Evolutionary conservation across 768 basidiomycete species (phyloP), one percentile per base, ranked within the genome.

Genomic region (Rhodotorula diobovata): DNA sequence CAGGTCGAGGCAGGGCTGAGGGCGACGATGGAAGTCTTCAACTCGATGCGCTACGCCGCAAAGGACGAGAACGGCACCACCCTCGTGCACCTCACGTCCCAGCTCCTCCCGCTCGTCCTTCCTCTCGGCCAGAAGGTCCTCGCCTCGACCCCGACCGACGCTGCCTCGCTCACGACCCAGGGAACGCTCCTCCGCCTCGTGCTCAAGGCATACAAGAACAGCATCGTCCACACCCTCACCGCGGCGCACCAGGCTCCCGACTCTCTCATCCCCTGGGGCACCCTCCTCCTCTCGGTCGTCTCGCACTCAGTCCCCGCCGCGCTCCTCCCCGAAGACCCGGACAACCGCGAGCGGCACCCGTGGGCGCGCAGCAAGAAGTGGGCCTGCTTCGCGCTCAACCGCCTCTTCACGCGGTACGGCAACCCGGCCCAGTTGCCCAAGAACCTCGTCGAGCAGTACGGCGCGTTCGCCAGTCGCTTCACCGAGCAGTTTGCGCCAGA

Each of bases 361-460:
- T 95, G 93, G 92, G 91, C 91, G 89, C 89, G 88, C 78, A 85
- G 89, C 16, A 94, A 94, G 82, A 95, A 95, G 79, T 94, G 92
- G 93, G 90, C 92, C 1, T 93, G 88, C 78, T 86, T 85, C n/a
- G 87, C 86, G 48, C 82, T 95, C 15, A 89, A 89, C 46, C 83
- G 87, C 34, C 82, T 93, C 25, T 93, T 93, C 84, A 88, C 89
- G 77, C 84, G 89, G 63, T 94, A 87, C 76, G 93, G 92, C 16
- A 93, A 90, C 80, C 91, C 92, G 0, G 89, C 89, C 1, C 92
- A 93, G 79, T 85, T 94, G 35, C 90, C 91, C 0, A 85, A 83
- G 63, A 83, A 88, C 20, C 82, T 90, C 83, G 63, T 59, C 45
- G 82, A 84, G 23, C 86, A 89, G 43, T 93, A 93, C 75, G 82